Evolutionary conservation across 1,284 basidiomycete genomes (phyloP), one percentile per base, ranked within the genome.

Genomic region (Rugosomyces carneus): DNA sequence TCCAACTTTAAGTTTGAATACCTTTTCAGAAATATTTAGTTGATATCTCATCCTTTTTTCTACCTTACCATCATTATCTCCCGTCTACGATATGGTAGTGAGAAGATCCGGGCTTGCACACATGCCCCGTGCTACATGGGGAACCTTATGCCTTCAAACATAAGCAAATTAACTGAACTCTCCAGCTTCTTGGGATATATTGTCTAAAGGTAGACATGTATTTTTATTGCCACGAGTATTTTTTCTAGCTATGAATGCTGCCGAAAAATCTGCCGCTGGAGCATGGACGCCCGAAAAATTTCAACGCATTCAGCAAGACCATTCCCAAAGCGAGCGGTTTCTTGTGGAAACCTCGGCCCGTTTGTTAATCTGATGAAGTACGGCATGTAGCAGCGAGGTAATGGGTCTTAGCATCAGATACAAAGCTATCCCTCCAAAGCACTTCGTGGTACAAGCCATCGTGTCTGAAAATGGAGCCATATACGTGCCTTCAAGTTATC

Each of bases 1-100:
- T 62, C 63, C 59, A 57, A 56, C 57, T 51, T 55, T 57, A 48
- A 40, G 55, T 49, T 53, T 52, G 53, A 54, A 36, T 50, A 39
- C 53, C 52, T 46, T 48, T 49, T 46, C 49, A 44, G 50, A 45
- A 49, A 37, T 42, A 35, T 36, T 35, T 42, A 35, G 31, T 41
- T 32, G 19, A 23, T 15, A 42, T 43, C 26, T 47, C 49, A 34
- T 31, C 20, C 38, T 45, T 38, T 37, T 27, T 37, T 37, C 48
- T 40, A 23, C 40, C 32, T 49, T 26, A 27, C 20, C 44, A 37
- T 26, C 29, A 32, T 47, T 40, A 45, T 40, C 42, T 42, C 27
- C 38, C 32, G 41, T 46, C 42, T 24, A 42, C 37, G 15, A 44
- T 36, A 44, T 48, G 43, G 51, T 49, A 46, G 40, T 36, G 36